phyloP scores from a whole-genome alignment of 306 rosid species.

The Glycine latifolia region DNA sequence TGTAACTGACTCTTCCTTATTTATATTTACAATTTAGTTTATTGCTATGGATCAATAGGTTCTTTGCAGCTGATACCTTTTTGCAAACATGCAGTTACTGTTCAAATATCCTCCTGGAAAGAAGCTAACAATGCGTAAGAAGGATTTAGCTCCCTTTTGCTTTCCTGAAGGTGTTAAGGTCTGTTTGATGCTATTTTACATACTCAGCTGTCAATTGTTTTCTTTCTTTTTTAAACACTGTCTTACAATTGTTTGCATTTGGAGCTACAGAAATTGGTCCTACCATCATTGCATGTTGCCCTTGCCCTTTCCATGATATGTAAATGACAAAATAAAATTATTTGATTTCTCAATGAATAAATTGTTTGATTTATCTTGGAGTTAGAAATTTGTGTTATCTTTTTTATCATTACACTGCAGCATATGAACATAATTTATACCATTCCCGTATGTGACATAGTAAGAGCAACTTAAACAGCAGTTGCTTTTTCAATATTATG shows the following conservation, averaged over 20 bases:
- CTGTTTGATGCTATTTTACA: slow-evolving; percentile 44
- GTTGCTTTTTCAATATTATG: not conserved
- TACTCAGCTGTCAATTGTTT: slow-evolving; percentile 17
- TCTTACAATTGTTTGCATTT: slow-evolving; percentile 25
- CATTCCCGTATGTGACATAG: not conserved
- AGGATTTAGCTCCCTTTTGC: slow-evolving; percentile 86
- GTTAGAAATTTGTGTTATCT: not conserved
- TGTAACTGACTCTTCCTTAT: slow-evolving; percentile 17
- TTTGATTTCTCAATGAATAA: slow-evolving; percentile 30
- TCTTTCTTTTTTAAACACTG: slow-evolving; percentile 8
- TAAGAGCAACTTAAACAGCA: not conserved
- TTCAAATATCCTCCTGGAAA: slow-evolving; percentile 90
- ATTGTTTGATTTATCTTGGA: slow-evolving; percentile 34
- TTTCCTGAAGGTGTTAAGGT: slow-evolving; percentile 94
- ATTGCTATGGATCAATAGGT: slow-evolving; percentile 32
- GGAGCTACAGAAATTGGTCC: slow-evolving; percentile 13
- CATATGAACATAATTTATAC: slow-evolving; percentile 7
- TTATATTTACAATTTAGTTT: slow-evolving; percentile 25
- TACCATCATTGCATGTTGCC: slow-evolving; percentile 17
- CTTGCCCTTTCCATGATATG: slow-evolving; percentile 29
- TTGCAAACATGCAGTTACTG: slow-evolving; percentile 64
- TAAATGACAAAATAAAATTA: slow-evolving; percentile 17
- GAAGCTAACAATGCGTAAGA: slow-evolving; percentile 70
- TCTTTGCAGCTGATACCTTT: slow-evolving; percentile 41
- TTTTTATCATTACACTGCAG: not conserved